phyloP scores from a whole-genome alignment of 1,284 basidiomycete genomes.

The Rugosomyces carneus region DNA sequence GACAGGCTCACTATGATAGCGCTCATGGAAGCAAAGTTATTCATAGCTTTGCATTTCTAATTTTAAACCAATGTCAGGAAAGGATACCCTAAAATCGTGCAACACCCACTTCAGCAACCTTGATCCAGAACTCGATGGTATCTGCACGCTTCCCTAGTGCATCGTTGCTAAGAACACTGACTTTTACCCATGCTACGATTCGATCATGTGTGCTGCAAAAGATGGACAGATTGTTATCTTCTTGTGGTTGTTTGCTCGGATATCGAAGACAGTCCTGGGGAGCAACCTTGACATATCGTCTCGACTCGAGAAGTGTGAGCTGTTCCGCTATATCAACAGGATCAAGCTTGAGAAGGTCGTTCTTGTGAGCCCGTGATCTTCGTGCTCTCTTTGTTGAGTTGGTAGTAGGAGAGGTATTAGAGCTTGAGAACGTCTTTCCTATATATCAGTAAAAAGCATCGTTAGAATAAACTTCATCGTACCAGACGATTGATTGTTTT shows the following conservation, averaged over 20 bases:
- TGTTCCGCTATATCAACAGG: slow-evolving; percentile 57
- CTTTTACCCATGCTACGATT: slow-evolving; percentile 60
- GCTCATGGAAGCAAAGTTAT: slow-evolving; percentile 65
- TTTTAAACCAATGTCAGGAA: slow-evolving; percentile 3
- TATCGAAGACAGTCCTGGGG: slow-evolving; percentile 58
- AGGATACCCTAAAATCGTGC: slow-evolving; percentile 2
- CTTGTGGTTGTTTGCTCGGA: slow-evolving; percentile 27
- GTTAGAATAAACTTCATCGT: slow-evolving; percentile 16
- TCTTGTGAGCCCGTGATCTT: slow-evolving; percentile 40
- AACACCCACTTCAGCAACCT: slow-evolving; percentile 60
- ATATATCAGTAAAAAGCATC: slow-evolving; percentile 2
- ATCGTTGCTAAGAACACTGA: slow-evolving; percentile 48
- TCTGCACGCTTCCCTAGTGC: slow-evolving; percentile 47
- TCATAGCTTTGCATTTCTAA: slow-evolving; percentile 60
- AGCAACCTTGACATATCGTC: slow-evolving; percentile 52
- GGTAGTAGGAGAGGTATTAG: slow-evolving; percentile 18
- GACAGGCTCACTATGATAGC: slow-evolving; percentile 60
- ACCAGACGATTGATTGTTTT: slow-evolving; percentile 52
- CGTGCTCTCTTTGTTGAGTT: slow-evolving; percentile 29
- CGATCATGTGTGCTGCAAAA: slow-evolving; percentile 60
- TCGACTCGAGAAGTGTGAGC: slow-evolving; percentile 51
- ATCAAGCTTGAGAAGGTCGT: slow-evolving; percentile 49
- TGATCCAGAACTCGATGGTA: slow-evolving; percentile 69
- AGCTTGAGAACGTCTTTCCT: slow-evolving; percentile 15
- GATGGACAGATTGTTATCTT: slow-evolving; percentile 38